Percentiles rank a stretch among this genome's conserved stretches.
Evolutionary conservation across 208 protist genomes (phyloP).

Genomic region (Trypanosoma lewisi): DNA sequence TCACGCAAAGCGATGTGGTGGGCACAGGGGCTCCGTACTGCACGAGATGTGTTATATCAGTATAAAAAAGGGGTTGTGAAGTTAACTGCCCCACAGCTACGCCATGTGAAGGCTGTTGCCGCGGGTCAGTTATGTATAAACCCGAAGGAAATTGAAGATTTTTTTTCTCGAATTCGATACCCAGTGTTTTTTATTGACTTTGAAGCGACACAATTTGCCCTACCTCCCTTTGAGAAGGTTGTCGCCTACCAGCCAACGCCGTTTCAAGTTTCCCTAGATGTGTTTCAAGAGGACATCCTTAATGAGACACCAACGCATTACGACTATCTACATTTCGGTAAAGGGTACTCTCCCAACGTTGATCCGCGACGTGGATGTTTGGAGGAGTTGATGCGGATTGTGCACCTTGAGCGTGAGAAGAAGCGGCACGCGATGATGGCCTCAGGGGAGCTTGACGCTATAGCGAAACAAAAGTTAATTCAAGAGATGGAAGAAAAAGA

Average conservation of each 20-base stretch:
- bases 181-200: slow-evolving; percentile 89
- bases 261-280: slow-evolving; percentile 90
- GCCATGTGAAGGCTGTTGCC: slow-evolving; percentile 69
- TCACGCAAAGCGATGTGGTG: slow-evolving; percentile 78
- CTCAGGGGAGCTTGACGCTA: slow-evolving; percentile 48
- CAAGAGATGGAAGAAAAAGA: slow-evolving; percentile 21
- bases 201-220: slow-evolving; percentile 83
- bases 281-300: slow-evolving; percentile 86
- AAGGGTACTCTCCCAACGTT: slow-evolving; percentile 78
- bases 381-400: slow-evolving; percentile 78
- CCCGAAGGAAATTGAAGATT: slow-evolving; percentile 72
- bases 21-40: slow-evolving; percentile 70
- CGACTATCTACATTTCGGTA: slow-evolving; percentile 88
- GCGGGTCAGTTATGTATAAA: slow-evolving; percentile 68
- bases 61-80: slow-evolving; percentile 64
- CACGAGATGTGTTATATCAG: slow-evolving; percentile 56
- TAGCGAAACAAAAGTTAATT: slow-evolving; percentile 20
- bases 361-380: slow-evolving; percentile 70
- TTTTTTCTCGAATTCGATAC: slow-evolving; percentile 75
- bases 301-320: slow-evolving; percentile 86
- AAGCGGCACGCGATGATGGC: slow-evolving; percentile 57
- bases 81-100: slow-evolving; percentile 78
- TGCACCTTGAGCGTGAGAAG: slow-evolving; percentile 69
- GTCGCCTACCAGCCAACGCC: slow-evolving; percentile 81
- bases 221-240: slow-evolving; percentile 82